Percentiles rank a stretch among this genome's conserved stretches.
Conservation (phyloP, 257 asterid species). For the Solanum piurae region DNA sequence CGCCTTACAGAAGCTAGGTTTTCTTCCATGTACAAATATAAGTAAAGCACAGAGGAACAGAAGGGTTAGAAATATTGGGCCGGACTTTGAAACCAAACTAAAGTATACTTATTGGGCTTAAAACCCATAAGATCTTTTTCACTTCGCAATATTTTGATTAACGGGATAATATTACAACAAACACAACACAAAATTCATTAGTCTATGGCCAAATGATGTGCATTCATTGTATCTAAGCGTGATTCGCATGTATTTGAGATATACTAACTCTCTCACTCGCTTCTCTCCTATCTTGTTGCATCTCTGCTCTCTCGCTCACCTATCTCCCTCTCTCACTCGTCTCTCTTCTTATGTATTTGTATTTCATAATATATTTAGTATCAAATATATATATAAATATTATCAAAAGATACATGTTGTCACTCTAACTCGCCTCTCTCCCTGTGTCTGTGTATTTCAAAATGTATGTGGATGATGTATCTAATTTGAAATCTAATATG, state of each 20-base stretch:
- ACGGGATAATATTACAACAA: too few species aligned
- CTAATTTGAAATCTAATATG: not conserved
- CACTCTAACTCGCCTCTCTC: not conserved
- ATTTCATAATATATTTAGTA: accelerated
- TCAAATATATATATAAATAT: not conserved
- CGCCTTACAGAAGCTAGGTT: conserved; percentile 17
- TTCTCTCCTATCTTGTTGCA: too few species aligned
- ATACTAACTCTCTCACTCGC: not conserved
- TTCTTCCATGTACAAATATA: not conserved
- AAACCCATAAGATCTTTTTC: not conserved
- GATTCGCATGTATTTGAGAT: too few species aligned
- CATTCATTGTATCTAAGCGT: too few species aligned
- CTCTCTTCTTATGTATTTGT: not conserved
- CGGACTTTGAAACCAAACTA: not conserved
- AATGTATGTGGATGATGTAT: not conserved
- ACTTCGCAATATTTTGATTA: not conserved
- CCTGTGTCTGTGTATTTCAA: accelerated
- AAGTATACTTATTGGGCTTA: not conserved
- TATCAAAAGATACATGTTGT: too few species aligned
- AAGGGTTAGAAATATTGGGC: not conserved
- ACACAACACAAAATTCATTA: too few species aligned
- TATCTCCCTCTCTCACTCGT: not conserved
- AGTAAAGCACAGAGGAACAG: not conserved
- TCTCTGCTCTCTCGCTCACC: not conserved
- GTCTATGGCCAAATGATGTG: too few species aligned